Evolutionary conservation across 106 monocot species (phyloP).

Genomic region (Phalaenopsis equestris): DNA sequence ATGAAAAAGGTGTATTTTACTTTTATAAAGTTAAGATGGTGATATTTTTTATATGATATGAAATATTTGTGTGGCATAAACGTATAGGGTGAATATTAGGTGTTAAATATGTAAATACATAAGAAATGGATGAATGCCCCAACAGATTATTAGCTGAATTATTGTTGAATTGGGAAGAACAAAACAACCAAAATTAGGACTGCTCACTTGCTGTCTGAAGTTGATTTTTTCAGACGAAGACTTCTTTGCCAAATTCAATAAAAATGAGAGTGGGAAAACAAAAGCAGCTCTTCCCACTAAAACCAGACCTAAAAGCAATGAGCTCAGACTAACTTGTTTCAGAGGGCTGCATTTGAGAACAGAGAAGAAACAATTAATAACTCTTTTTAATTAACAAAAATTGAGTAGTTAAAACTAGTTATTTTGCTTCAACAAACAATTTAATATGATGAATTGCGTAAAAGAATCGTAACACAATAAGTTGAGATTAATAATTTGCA

Average conservation of each 20-base stretch:
- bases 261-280: constrained; percentile 43
- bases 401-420: background rate
- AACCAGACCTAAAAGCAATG: constrained; percentile 30
- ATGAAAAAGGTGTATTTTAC: too few species aligned
- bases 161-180: background rate
- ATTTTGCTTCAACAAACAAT: background rate
- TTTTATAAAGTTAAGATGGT: too few species aligned
- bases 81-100: too few species aligned
- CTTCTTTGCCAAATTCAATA: constrained; percentile 31
- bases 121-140: too few species aligned
- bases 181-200: background rate
- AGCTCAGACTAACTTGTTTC: constrained; percentile 27
- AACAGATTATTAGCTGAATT: background rate
- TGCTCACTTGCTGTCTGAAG: constrained; percentile 34
- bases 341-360: constrained; percentile 26
- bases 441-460: background rate
- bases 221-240: constrained; percentile 22
- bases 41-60: too few species aligned
- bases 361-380: background rate
- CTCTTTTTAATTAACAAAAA: background rate
- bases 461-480: background rate
- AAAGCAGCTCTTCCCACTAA: constrained; percentile 47
- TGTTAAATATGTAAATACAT: too few species aligned
- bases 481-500: background rate
- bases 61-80: too few species aligned